A percentile compares a stretch with the other conserved stretches of the same genome.
phyloP scores from a whole-genome alignment of 2,329 filamentous ascomycete species.

The Raffaelea deltoideospora region DNA sequence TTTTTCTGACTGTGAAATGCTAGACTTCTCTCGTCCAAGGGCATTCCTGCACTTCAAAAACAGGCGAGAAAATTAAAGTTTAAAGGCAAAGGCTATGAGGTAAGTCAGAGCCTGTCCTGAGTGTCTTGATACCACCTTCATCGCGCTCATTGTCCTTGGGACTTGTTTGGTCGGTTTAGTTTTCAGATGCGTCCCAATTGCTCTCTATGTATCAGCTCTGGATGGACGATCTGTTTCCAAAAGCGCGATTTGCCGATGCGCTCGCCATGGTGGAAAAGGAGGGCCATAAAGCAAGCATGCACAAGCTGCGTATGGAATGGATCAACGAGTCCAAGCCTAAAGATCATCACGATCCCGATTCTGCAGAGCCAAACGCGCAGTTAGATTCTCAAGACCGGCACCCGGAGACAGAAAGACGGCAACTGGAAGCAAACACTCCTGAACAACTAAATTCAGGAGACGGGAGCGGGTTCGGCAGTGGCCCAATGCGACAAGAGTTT shows the following conservation, averaged over 20 bases:
- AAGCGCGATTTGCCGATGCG: constrained; percentile 85
- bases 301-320: constrained; percentile 63
- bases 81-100: constrained; percentile 90
- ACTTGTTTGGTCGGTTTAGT: constrained; percentile 31
- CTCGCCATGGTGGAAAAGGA: constrained; percentile 83
- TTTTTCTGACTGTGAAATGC: background rate
- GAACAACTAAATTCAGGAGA: too few species aligned
- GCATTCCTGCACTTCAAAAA: constrained; percentile 67
- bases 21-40: constrained; percentile 67
- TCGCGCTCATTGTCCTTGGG: background rate
- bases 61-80: constrained; percentile 60
- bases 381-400: background rate
- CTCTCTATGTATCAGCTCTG: constrained; percentile 89
- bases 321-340: constrained; percentile 57
- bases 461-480: too few species aligned
- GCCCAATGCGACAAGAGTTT: too few species aligned
- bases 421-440: too few species aligned
- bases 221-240: constrained; percentile 91
- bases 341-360: constrained; percentile 12
- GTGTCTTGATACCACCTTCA: background rate
- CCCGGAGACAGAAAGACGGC: background rate
- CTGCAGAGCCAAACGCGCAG: constrained; percentile 2
- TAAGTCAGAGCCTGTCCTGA: constrained; percentile 19
- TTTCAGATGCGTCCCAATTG: constrained; percentile 66
- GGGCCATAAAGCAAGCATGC: constrained; percentile 69